Evolutionary conservation across 495 filamentous ascomycete species (phyloP).

Genomic region (Podospora anserina): DNA sequence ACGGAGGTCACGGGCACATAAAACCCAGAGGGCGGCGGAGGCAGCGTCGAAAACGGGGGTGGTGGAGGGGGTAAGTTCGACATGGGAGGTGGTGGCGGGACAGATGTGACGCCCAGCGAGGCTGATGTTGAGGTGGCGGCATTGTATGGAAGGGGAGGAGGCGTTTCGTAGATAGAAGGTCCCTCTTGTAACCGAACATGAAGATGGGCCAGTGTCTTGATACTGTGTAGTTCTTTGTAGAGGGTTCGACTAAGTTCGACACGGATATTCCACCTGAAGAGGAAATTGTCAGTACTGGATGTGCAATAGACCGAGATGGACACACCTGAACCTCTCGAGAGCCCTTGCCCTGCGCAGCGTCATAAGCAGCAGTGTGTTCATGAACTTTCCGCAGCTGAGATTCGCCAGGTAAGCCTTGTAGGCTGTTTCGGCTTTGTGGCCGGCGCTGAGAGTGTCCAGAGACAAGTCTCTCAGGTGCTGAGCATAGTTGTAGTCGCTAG

Average conservation of each 20-base stretch:
- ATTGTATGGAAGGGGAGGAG: slow-evolving; percentile 40
- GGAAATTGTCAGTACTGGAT: neutral
- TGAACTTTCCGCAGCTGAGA: slow-evolving; percentile 55
- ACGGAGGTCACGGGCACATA: slow-evolving; percentile 23
- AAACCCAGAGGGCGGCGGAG: slow-evolving; percentile 22
- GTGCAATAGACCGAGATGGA: neutral
- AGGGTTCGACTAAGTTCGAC: slow-evolving; percentile 58
- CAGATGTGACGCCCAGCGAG: neutral
- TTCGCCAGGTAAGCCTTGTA: slow-evolving; percentile 48
- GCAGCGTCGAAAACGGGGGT: slow-evolving; percentile 11
- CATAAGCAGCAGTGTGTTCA: slow-evolving; percentile 59
- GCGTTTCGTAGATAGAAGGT: slow-evolving; percentile 45
- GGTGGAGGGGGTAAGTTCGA: slow-evolving; percentile 6
- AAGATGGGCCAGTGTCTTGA: slow-evolving; percentile 51
- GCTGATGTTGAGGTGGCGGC: neutral
- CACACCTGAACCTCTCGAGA: slow-evolving; percentile 56
- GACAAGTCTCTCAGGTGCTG: slow-evolving; percentile 50
- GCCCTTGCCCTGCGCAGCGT: slow-evolving; percentile 50
- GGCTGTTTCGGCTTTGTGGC: slow-evolving; percentile 43
- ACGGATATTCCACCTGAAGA: slow-evolving; percentile 57
- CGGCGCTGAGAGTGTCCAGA: slow-evolving; percentile 48
- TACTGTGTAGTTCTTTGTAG: slow-evolving; percentile 53
- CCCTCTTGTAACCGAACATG: slow-evolving; percentile 57
- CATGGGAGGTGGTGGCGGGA: slow-evolving; percentile 15
- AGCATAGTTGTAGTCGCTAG: slow-evolving; percentile 60